These are phyloP conservation scores for Phytomonas sp. DNA, from an alignment of 208 protist genomes.

Conservation along the genomic window DNA sequence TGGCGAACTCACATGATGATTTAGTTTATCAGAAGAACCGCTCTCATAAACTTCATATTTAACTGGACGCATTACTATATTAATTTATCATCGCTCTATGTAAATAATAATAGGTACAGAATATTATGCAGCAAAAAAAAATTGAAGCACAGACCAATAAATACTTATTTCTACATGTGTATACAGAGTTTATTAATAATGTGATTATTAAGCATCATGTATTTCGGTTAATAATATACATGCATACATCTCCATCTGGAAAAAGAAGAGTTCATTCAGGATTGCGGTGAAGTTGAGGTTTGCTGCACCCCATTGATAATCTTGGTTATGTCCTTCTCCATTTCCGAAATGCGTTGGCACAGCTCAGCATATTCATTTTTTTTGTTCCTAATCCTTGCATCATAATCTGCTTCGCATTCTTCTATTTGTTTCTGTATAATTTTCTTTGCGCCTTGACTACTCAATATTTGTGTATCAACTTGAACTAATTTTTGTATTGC, in stretches of 20 bases:
- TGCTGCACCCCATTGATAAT: constrained; percentile 44
- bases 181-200: neutral
- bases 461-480: constrained; percentile 46
- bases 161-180: neutral
- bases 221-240: constrained; percentile 11
- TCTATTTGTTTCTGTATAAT: constrained; percentile 45
- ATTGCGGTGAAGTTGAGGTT: neutral
- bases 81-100: neutral
- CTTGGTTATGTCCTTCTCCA: constrained; percentile 78
- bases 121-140: constrained; percentile 6
- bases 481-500: constrained; percentile 41
- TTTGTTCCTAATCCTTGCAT: constrained; percentile 51
- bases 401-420: constrained; percentile 36
- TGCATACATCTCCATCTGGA: neutral
- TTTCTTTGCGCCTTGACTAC: constrained; percentile 52
- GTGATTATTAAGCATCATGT: neutral
- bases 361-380: constrained; percentile 53
- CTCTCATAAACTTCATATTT: constrained; percentile 1
- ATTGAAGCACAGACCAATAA: neutral
- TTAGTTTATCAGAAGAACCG: neutral
- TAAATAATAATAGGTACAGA: constrained; percentile 2
- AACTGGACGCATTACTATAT: neutral
- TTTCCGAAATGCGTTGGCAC: constrained; percentile 43
- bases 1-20: neutral
- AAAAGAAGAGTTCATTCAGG: neutral